Percentiles rank a stretch among this genome's conserved stretches.
These are phyloP conservation scores for Wickerhamiella dianesei DNA, from an alignment of 805 yeast species.

Conservation along the genomic window DNA sequence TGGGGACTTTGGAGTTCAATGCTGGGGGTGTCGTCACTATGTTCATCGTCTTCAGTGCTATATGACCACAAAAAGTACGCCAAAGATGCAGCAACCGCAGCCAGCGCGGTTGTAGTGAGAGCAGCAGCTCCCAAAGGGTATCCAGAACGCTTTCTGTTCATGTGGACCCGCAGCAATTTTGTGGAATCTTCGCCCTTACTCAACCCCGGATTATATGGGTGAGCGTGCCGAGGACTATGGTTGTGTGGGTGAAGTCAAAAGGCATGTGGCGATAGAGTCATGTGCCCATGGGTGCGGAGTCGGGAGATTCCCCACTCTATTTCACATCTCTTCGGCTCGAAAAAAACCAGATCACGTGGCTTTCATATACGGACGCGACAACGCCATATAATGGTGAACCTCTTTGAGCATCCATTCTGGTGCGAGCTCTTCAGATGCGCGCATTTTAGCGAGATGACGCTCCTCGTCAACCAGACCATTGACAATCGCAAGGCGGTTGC, in stretches of 20 bases:
- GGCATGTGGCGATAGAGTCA: background rate
- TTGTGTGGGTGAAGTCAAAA: background rate
- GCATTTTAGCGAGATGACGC: background rate
- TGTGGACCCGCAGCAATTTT: no score
- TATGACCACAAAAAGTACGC: background rate
- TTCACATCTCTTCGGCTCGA: background rate
- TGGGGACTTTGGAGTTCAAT: background rate
- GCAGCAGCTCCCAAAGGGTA: background rate
- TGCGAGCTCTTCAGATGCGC: background rate
- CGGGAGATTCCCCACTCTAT: background rate
- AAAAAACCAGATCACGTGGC: no score
- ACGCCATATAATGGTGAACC: background rate
- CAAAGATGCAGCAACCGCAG: background rate
- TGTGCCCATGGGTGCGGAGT: background rate
- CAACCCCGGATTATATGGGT: background rate
- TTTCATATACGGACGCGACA: background rate
- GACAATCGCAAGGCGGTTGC: background rate
- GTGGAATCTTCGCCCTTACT: background rate
- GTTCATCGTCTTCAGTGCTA: background rate
- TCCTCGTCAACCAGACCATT: background rate
- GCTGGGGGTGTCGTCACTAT: background rate
- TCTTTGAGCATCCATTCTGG: background rate
- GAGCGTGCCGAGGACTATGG: background rate
- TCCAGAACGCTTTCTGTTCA: background rate
- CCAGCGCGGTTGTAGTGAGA: background rate